Evolutionary conservation across 345 rosid genomes (phyloP).

Genomic region (Euphorbia lathyris): DNA sequence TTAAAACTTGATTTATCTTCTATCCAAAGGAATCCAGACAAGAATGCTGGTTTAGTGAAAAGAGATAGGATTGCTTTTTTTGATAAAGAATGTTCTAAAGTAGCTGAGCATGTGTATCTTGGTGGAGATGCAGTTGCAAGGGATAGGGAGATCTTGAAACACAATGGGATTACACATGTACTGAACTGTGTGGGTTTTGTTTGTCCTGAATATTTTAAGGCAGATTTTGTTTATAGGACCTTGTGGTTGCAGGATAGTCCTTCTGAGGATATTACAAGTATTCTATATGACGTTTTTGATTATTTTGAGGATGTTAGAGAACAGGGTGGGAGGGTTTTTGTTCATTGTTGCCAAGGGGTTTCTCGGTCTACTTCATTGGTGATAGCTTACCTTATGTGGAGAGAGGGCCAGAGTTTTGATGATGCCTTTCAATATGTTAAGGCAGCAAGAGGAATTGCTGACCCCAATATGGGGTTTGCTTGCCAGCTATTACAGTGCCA

Average conservation of each 20-base stretch:
- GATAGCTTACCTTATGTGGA: slow-evolving; percentile 98
- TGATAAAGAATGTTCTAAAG: slow-evolving; percentile 95
- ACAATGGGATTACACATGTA: slow-evolving; percentile 87
- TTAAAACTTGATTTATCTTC: slow-evolving; percentile 89
- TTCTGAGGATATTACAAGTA: slow-evolving; percentile 96
- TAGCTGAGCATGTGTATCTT: slow-evolving; percentile 88
- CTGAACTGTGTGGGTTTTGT: slow-evolving; percentile 96
- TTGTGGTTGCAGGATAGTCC: slow-evolving; percentile 99
- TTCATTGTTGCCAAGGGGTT: slow-evolving; percentile 98
- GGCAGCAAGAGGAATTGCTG: slow-evolving; percentile 96
- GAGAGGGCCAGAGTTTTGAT: slow-evolving; percentile 98
- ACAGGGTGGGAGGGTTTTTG: slow-evolving; percentile 83
- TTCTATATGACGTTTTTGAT: slow-evolving; percentile 95
- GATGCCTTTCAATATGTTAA: slow-evolving; percentile 97
- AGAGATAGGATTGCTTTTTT: slow-evolving; percentile 92
- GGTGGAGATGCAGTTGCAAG: slow-evolving; percentile 98
- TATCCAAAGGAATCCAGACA: slow-evolving; percentile 60
- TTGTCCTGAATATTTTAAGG: slow-evolving; percentile 95
- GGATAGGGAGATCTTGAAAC: slow-evolving; percentile 73
- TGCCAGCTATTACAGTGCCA: slow-evolving; percentile 98
- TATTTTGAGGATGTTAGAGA: slow-evolving; percentile 99
- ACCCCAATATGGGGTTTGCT: slow-evolving; percentile 99
- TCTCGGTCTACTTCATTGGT: slow-evolving; percentile 98
- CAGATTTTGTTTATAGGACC: slow-evolving; percentile 83
- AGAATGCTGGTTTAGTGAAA: slow-evolving; percentile 69